Evolutionary conservation across 148 eudicot species (phyloP), one percentile per base, ranked within the genome.

Genomic region (Silene conica): DNA sequence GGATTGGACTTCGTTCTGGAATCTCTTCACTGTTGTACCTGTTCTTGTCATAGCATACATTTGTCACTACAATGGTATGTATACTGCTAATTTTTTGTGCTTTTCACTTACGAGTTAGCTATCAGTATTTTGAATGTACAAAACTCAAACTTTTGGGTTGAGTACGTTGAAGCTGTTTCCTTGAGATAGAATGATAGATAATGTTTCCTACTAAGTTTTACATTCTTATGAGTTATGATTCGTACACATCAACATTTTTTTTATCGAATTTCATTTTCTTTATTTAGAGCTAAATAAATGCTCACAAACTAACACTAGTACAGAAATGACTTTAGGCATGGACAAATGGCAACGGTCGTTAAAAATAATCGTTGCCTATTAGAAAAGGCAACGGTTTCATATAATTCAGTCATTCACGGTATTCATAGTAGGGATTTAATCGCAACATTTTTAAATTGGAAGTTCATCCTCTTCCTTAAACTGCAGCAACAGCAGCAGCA

Each of bases 11-110:
- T 89, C 96, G 0, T 71, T 87, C 67, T 87, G 88, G 91, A 75
- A 83, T 19, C 89, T 91, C 67, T 89, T 91, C 79, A 89, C 93
- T n/a, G 89, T 79, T 6, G 83, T 91, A 52, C 96, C 96, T 58
- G 91, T 91, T 77, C 88, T 91, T 70, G 93, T 86, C 22, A 91
- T 89, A 8, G 89, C 96, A 6, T 91, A 84, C 62, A 81, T 89
- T 41, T 91, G 93, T 75, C 96, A 91, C 80, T 87, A 81, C 86
- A 91, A 89, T 74, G 91, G 93, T 91, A 87, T n/a, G 83, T 55
- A 55, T 26, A 15, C 28, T 64, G 4, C 56, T 66, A 26, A 28
- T 67, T n/a, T 12, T 57, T 70, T 43, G 20, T 46, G 38, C 9
- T 56, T 25, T 75, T 22, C 56, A 38, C 64, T 63, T 20, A 38